Evolutionary conservation across 202 grass and related monocot species (phyloP).

Genomic region (Cymbopogon flexuosus): DNA sequence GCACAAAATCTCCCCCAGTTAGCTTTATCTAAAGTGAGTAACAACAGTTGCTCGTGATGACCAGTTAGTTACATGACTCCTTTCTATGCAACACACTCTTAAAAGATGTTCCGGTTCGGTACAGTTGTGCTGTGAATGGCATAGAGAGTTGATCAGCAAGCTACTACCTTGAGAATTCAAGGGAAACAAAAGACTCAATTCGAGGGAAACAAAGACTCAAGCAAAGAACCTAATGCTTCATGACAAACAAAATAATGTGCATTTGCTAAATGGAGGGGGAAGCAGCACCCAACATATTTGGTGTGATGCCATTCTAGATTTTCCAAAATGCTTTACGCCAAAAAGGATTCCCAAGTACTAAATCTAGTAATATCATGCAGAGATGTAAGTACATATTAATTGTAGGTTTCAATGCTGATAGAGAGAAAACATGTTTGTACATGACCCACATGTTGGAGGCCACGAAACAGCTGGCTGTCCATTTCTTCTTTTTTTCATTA

Average conservation of each 20-base stretch:
- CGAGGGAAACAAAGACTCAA: constrained; percentile 5
- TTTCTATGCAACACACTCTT: constrained; percentile 48
- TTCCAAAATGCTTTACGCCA: neutral
- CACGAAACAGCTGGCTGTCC: neutral
- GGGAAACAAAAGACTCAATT: constrained; percentile 13
- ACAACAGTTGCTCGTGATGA: constrained; percentile 36
- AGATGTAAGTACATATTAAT: neutral
- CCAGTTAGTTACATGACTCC: constrained; percentile 38
- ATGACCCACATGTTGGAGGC: constrained; percentile 39
- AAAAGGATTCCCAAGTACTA: neutral
- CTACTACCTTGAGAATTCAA: neutral
- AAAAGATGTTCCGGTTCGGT: constrained; percentile 43
- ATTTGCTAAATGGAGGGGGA: neutral
- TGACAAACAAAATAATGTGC: neutral
- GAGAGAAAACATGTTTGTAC: neutral
- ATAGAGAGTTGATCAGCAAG: constrained; percentile 24
- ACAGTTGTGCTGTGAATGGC: constrained; percentile 34
- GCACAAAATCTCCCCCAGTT: neutral
- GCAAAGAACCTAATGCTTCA: constrained; percentile 30
- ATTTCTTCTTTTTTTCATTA: neutral
- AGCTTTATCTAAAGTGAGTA: constrained; percentile 43
- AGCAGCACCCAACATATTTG: neutral
- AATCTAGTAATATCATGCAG: neutral
- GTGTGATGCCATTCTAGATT: neutral
- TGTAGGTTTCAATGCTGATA: neutral